Conservation (phyloP, 805 yeast species). For the Clavispora santaluciae region DNA sequence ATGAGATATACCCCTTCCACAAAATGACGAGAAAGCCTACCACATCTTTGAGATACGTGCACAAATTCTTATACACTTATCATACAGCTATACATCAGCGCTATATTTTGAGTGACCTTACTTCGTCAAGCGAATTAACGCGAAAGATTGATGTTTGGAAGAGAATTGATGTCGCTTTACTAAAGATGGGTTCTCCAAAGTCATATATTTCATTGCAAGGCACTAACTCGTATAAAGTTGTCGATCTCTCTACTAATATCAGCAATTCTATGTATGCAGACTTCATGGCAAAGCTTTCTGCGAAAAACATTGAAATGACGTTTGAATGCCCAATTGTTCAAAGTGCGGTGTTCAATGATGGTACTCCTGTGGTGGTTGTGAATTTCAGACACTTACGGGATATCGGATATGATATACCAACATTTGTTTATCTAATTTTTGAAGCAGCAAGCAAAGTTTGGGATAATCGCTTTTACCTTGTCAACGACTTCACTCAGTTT, state of each 20-base stretch:
- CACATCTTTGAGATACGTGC: slow-evolving; percentile 36
- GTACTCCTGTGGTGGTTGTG: slow-evolving; percentile 61
- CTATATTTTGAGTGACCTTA: slow-evolving; percentile 22
- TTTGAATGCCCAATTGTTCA: slow-evolving; percentile 46
- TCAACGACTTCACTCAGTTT: slow-evolving; percentile 68
- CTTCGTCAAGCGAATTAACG: slow-evolving; percentile 14
- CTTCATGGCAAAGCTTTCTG: slow-evolving; percentile 65
- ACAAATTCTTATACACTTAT: slow-evolving; percentile 36
- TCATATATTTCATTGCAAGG: slow-evolving; percentile 52
- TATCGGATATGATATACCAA: slow-evolving; percentile 40
- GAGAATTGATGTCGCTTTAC: slow-evolving; percentile 44
- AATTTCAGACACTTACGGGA: slow-evolving; percentile 34
- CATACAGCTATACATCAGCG: slow-evolving; percentile 26
- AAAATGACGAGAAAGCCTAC: slow-evolving; percentile 23
- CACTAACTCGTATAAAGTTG: slow-evolving; percentile 43
- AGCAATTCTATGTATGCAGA: slow-evolving; percentile 56
- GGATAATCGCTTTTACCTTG: slow-evolving; percentile 58
- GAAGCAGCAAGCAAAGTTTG: slow-evolving; percentile 67
- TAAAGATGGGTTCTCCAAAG: slow-evolving; percentile 55
- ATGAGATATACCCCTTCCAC: slow-evolving; percentile 24
- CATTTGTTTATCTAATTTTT: slow-evolving; percentile 53
- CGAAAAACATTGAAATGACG: slow-evolving; percentile 45
- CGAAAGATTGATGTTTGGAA: slow-evolving; percentile 26
- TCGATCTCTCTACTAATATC: slow-evolving; percentile 40
- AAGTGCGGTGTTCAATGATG: slow-evolving; percentile 67